Conservation (phyloP, 306 rosid species). For the Lupinus albus region DNA sequence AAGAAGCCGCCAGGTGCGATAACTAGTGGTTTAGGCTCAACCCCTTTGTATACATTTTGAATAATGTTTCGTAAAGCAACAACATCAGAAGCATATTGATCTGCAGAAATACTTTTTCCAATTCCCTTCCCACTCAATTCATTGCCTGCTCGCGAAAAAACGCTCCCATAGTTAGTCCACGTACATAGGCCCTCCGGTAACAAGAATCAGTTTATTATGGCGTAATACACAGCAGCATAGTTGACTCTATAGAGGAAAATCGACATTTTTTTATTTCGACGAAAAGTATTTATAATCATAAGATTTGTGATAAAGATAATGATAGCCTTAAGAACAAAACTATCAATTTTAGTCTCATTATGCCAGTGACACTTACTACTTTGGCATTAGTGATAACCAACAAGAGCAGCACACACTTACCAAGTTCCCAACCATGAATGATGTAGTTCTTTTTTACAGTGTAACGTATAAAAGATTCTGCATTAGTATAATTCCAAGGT, state of each 20-base stretch:
- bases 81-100: constrained; percentile 73
- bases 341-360: constrained; percentile 16
- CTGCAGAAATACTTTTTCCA: constrained; percentile 67
- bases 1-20: constrained; percentile 94
- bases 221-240: neutral
- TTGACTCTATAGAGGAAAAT: constrained; percentile 5
- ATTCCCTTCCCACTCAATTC: constrained; percentile 83
- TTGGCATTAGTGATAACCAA: neutral
- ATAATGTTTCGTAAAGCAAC: constrained; percentile 56
- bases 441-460: constrained; percentile 66
- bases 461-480: constrained; percentile 77
- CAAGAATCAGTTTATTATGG: too few relatives aligned
- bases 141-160: constrained; percentile 58
- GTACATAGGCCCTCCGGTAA: too few relatives aligned
- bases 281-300: constrained; percentile 11
- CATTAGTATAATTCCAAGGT: constrained; percentile 73
- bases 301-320: neutral
- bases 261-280: constrained; percentile 1
- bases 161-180: constrained; percentile 3
- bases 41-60: constrained; percentile 48
- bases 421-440: constrained; percentile 94
- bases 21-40: constrained; percentile 66
- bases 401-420: constrained; percentile 51
- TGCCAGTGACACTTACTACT: constrained; percentile 7
- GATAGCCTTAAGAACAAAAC: constrained; percentile 7